Base-by-base conservation (phyloP, 164 flowering plant genomes). In the Kingdonia uniflora region DNA sequence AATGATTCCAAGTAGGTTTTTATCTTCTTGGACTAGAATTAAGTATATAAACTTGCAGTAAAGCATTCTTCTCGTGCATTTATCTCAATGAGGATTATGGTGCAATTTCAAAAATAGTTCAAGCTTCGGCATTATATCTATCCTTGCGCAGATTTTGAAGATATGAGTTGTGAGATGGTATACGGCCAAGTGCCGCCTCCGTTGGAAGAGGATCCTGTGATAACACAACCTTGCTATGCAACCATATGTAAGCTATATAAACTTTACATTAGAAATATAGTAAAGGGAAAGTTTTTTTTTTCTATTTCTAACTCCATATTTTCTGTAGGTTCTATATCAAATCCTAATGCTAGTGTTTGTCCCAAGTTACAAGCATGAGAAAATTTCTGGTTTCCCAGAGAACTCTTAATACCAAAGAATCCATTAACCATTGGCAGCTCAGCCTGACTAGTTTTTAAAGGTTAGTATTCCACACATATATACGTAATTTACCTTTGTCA, bases 131-230 rank as follows among this genome's bases (percentile, higher is more conserved):
- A 3, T 29, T 3, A 25, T 23, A 16, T 24, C 21, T 42, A 15
- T 35, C 19, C 26, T 33, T 58, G 15, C 43, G 56, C 67, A 92
- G 98, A 92, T 79, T 92, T 92, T 73, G 98, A 92, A 72, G 98
- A 87, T 52, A 92, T 87, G 96, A 87, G 98, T 51, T 92, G 98
- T 57, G 95, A 87, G 26, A 92, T 92, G 96, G 78, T 87, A 19
- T 92, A 80, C 54, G 97, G 95, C 25, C 91, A 82, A 72, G 78
- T 66, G 21, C 97, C 97, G 19, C 88, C 97, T 0, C 55, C 77
- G 23, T 76, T 86, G 48, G 95, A 89, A 64, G 81, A 84, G 54
- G 97, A 89, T 66, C 88, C 87, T 16, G 92, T 68, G 45, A 52
- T 78, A 21, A 79, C 74, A 50, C 92, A 86, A 45, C 83, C 95